phyloP scores from a whole-genome alignment of 805 yeast genomes.

The Starmerella stigmatis region DNA sequence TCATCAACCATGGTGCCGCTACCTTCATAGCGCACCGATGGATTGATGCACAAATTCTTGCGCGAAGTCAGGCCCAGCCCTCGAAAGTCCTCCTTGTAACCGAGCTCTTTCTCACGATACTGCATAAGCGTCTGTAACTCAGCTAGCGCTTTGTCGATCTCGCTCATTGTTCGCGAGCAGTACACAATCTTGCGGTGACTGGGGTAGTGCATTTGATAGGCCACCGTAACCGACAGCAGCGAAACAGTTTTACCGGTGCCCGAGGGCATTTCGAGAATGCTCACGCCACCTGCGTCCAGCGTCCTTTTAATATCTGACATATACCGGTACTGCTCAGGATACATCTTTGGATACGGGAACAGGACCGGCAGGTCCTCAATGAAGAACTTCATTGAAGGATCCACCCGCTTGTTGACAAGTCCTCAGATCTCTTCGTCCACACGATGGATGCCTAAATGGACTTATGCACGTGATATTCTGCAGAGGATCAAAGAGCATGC shows the following conservation, averaged over 20 bases:
- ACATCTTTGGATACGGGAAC: conserved; percentile 92
- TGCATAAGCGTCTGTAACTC: conserved; percentile 85
- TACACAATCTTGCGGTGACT: conserved; percentile 89
- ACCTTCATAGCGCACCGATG: conserved; percentile 73
- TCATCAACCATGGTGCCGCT: conserved; percentile 93
- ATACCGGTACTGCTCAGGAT: conserved; percentile 96
- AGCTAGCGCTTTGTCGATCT: conserved; percentile 91
- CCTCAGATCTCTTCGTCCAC: not conserved
- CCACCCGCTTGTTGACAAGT: conserved; percentile 1
- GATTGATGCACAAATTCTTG: conserved; percentile 87
- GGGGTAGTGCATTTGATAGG: conserved; percentile 88
- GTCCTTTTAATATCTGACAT: conserved; percentile 94
- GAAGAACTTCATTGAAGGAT: conserved; percentile 47
- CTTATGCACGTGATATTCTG: not conserved
- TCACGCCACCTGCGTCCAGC: conserved; percentile 90
- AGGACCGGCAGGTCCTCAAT: conserved; percentile 93
- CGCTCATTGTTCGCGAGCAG: conserved; percentile 99
- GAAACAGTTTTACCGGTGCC: conserved; percentile 98
- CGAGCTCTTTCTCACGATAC: conserved; percentile 70
- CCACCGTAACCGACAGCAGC: conserved; percentile 77
- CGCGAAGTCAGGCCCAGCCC: conserved; percentile 92
- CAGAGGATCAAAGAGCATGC: too few species aligned
- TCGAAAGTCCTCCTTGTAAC: conserved; percentile 78
- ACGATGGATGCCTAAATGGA: not conserved
- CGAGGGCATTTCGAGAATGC: conserved; percentile 97